Base-by-base conservation (phyloP, 1,139 yeast genomes). In the Suhomyces coccinellae region DNA sequence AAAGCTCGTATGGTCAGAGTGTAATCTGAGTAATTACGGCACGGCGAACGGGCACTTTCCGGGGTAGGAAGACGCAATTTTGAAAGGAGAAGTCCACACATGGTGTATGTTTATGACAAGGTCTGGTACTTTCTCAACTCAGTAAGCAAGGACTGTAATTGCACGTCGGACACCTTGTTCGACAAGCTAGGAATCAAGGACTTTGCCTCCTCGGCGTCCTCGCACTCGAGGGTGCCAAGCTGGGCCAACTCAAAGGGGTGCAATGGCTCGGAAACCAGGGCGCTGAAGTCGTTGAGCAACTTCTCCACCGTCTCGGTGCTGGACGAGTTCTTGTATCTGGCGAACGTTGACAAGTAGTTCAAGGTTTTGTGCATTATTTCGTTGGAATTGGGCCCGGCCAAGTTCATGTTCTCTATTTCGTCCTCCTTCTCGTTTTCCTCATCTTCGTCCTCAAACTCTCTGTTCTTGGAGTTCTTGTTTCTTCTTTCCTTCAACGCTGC, bases 221-320 rank as follows among this genome's bases (percentile, higher is more conserved):
- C 99, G 67, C 97, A 91, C 35, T 95, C 89, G 52, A 93, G 74
- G 2, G 96, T 88, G 0, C 98, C 97, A 51, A 93, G 74, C 67
- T 93, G 99, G 0, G 99, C 97, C 45, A 89, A 75, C 67, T 93
- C 99, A 65, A 93, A 95, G 2, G 99, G 98, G 69, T 93, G 99
- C 58, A 93, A 71, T 31, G 83, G 83, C 41, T 75, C 77, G 6
- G 67, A 52, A 3, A 75, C 72, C 60, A 79, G 82, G 43, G 79
- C 82, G 41, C 87, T 81, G 46, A 89, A 80, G 57, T 74, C 79
- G 49, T 84, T 87, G 57, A 91, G 73, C 53, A 91, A 71, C 57
- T 87, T 87, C 61, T 91, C 98, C 29, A 90, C 98, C 0, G 98
- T 96, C 51, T 88, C 85, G 30, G 95, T 93, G 0, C 97, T 88